Evolutionary conservation across 1,284 basidiomycete genomes (phyloP).

Genomic region (Inonotus hispidus): DNA sequence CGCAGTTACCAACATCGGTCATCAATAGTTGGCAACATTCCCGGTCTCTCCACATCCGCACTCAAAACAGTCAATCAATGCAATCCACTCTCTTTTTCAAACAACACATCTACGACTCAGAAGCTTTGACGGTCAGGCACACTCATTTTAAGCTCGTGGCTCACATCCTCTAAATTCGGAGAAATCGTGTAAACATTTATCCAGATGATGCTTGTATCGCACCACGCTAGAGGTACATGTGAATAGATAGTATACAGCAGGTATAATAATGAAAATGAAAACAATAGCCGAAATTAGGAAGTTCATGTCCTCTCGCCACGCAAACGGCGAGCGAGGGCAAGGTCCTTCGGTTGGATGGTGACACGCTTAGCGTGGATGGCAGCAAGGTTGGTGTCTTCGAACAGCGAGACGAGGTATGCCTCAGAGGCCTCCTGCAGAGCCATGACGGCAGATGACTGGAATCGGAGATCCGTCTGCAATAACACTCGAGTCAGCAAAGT

Average conservation of each 20-base stretch:
- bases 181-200: background rate
- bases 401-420: conserved; percentile 76
- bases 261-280: conserved; percentile 1
- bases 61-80: background rate
- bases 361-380: conserved; percentile 74
- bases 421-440: conserved; percentile 77
- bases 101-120: background rate
- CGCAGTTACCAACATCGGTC: no score
- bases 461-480: conserved; percentile 64
- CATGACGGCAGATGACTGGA: conserved; percentile 72
- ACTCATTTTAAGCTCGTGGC: background rate
- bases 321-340: conserved; percentile 56
- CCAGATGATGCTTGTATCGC: background rate
- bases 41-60: background rate
- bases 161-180: background rate
- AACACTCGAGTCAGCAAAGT: conserved; percentile 27
- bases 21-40: background rate
- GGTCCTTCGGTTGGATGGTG: conserved; percentile 72
- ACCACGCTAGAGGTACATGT: background rate
- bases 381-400: conserved; percentile 67
- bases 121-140: background rate
- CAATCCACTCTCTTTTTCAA: background rate
- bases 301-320: conserved; percentile 39
- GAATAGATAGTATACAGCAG: background rate
- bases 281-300: background rate